Conservation (phyloP, 345 rosid genomes). For the Zanthoxylum bungeanum region DNA sequence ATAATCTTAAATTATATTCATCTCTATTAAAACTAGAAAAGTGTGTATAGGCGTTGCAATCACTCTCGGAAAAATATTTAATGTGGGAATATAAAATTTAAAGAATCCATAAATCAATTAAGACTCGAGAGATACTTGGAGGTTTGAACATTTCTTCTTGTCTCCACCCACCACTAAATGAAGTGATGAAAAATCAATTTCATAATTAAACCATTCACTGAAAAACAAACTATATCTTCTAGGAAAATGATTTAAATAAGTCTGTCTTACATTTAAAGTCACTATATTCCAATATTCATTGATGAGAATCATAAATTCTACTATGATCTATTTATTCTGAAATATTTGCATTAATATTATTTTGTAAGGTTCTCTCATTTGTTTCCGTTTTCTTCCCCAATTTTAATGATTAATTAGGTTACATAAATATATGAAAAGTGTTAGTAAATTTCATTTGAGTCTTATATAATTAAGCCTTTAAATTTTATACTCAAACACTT, state of each 20-base stretch:
- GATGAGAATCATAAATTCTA: not conserved
- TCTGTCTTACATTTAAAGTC: conserved; percentile 14
- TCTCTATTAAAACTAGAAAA: not conserved
- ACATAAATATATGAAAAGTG: not conserved
- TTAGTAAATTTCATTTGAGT: not conserved
- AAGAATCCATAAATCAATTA: conserved; percentile 14
- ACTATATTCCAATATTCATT: conserved; percentile 9
- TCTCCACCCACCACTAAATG: conserved; percentile 23
- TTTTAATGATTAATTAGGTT: not conserved
- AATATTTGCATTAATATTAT: not conserved
- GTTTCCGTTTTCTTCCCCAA: no score
- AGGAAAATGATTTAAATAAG: conserved; percentile 28
- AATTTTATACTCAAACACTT: not conserved
- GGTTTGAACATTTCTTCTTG: conserved; percentile 7
- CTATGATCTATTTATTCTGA: not conserved
- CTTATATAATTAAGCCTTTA: not conserved
- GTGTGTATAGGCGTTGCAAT: not conserved
- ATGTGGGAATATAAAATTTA: no score
- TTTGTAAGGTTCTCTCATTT: not conserved
- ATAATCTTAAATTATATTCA: not conserved
- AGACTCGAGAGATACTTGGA: conserved; percentile 16
- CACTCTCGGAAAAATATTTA: conserved; percentile 1
- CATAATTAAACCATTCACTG: conserved; percentile 23
- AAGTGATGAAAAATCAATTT: conserved; percentile 19
- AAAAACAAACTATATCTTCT: not conserved